Percentiles rank a stretch among this genome's conserved stretches.
These are phyloP conservation scores for Vigna trinervia DNA, from an alignment of 306 rosid species.

Conservation along the genomic window DNA sequence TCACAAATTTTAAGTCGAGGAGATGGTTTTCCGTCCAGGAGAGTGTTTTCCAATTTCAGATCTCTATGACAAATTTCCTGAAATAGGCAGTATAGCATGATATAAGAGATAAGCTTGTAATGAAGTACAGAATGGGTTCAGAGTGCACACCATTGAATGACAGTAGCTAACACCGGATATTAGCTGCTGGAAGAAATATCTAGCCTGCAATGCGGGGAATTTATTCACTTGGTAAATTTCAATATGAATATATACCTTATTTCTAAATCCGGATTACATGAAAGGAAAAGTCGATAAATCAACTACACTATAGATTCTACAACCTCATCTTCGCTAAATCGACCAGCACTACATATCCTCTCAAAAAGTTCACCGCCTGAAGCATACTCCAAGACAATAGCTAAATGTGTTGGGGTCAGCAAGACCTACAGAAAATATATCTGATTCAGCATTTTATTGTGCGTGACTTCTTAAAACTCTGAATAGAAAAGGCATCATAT, in stretches of 20 bases:
- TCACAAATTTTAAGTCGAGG: conserved; percentile 96
- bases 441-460: conserved; percentile 27
- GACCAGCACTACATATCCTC: conserved; percentile 94
- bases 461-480: conserved; percentile 23
- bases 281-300: conserved; percentile 5
- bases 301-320: conserved; percentile 18
- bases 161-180: conserved; percentile 99
- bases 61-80: conserved; percentile 99
- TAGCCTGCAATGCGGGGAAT: conserved; percentile 65
- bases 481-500: conserved; percentile 10
- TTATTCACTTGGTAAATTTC: conserved; percentile 31
- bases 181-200: conserved; percentile 98
- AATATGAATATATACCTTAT: background rate
- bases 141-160: conserved; percentile 75
- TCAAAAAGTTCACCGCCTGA: conserved; percentile 98
- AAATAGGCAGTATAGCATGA: conserved; percentile 28
- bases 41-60: conserved; percentile 97
- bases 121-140: conserved; percentile 3
- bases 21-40: conserved; percentile 93
- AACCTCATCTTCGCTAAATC: conserved; percentile 99
- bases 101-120: conserved; percentile 17
- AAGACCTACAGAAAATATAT: conserved; percentile 65
- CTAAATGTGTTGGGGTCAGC: conserved; percentile 89
- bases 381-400: conserved; percentile 98
- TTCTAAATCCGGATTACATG: background rate